A percentile compares a stretch with the other conserved stretches of the same genome.
phyloP scores from a whole-genome alignment of 2,329 filamentous ascomycete species.

The Aspergillus pseudoglaucus region DNA sequence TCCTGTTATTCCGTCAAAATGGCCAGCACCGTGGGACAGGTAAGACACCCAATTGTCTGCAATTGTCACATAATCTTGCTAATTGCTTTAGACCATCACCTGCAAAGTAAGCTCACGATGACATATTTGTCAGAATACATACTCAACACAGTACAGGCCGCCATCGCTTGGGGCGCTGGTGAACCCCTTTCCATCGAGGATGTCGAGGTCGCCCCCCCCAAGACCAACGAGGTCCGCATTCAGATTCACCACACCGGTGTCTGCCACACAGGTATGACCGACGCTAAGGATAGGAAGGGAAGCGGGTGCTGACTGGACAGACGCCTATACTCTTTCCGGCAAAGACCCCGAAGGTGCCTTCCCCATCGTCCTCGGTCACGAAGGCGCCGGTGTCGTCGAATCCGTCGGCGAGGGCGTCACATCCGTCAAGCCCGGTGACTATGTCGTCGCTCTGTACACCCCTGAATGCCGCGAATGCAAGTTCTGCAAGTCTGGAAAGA shows the following conservation, averaged over 20 bases:
- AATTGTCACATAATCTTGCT: slow-evolving; percentile 4
- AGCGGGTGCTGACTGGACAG: slow-evolving; percentile 34
- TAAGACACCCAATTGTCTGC: slow-evolving; percentile 17
- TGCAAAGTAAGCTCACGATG: slow-evolving; percentile 57
- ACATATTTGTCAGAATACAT: background rate
- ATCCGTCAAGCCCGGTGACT: slow-evolving; percentile 86
- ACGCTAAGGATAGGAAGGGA: background rate
- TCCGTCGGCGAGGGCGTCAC: slow-evolving; percentile 92
- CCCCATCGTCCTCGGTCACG: slow-evolving; percentile 81
- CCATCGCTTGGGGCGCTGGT: slow-evolving; percentile 94
- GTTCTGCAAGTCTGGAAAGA: slow-evolving; percentile 99
- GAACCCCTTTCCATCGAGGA: slow-evolving; percentile 86
- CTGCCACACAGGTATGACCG: slow-evolving; percentile 78
- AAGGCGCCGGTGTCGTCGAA: slow-evolving; percentile 87
- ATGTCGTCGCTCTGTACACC: slow-evolving; percentile 86
- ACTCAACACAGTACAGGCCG: slow-evolving; percentile 55
- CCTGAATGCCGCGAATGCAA: slow-evolving; percentile 98
- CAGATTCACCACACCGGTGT: slow-evolving; percentile 97
- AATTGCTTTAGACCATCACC: slow-evolving; percentile 65
- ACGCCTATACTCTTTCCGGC: slow-evolving; percentile 90
- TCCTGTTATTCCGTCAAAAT: slow-evolving; percentile 28
- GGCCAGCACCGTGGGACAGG: slow-evolving; percentile 54
- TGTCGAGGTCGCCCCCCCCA: slow-evolving; percentile 82
- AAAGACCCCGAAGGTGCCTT: slow-evolving; percentile 97
- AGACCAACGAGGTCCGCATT: slow-evolving; percentile 91